phyloP scores from a whole-genome alignment of 1,284 basidiomycete genomes.

The Ceratobasidium sp. region DNA sequence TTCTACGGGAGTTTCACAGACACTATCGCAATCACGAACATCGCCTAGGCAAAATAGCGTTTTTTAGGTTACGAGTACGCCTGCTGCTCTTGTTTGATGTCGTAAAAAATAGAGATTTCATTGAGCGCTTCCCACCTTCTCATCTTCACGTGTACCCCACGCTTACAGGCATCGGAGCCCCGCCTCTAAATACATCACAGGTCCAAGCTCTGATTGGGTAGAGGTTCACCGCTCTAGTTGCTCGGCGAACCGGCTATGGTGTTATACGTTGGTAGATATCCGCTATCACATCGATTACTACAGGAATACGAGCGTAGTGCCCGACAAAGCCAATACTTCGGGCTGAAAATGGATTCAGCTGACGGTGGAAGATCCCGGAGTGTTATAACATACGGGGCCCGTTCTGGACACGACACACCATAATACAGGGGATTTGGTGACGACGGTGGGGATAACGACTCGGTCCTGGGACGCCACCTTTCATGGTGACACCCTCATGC shows the following conservation, averaged over 20 bases:
- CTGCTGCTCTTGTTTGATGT: not conserved
- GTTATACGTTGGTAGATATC: not conserved
- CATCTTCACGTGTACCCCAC: slow-evolving; percentile 10
- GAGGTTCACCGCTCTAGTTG: too few relatives aligned
- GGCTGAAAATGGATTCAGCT: not conserved
- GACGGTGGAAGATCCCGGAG: not conserved
- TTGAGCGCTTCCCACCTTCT: not conserved
- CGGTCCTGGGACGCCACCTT: not conserved
- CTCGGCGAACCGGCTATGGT: not conserved
- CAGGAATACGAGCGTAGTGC: too few relatives aligned
- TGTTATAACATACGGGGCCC: not conserved
- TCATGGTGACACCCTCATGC: not conserved
- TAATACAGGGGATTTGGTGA: not conserved
- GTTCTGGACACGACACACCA: not conserved
- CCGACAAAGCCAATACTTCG: not conserved
- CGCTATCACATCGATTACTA: not conserved
- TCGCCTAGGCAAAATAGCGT: not conserved
- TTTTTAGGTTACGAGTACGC: not conserved
- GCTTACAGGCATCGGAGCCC: not conserved
- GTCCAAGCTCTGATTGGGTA: not conserved
- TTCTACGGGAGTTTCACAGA: not conserved
- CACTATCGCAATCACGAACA: not conserved
- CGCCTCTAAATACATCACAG: slow-evolving; percentile 5
- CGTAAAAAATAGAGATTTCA: not conserved
- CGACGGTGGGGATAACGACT: not conserved